A percentile compares a stretch with the other conserved stretches of the same genome.
Conservation (phyloP, 2,329 filamentous ascomycete species). For the Remersonia thermophila region DNA sequence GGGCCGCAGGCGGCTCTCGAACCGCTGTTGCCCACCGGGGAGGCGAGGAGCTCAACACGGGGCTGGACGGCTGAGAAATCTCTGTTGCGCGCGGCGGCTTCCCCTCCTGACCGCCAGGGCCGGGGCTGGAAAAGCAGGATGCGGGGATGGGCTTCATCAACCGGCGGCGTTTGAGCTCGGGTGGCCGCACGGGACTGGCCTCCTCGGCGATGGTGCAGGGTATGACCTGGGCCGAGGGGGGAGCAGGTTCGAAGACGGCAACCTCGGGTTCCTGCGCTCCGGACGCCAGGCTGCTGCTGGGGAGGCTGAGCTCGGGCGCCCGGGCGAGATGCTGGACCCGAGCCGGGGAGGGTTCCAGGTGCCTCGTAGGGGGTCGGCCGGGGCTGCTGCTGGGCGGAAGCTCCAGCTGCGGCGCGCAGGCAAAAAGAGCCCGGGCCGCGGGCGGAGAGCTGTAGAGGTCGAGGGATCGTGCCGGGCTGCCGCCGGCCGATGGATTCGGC, state of each 20-base stretch:
- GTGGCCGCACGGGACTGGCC: conserved; percentile 1
- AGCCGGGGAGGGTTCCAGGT: too few relatives aligned
- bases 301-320: conserved; percentile 1
- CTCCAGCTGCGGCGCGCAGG: neutral
- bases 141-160: conserved; percentile 8
- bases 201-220: conserved; percentile 12
- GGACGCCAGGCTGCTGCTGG: conserved; percentile 12
- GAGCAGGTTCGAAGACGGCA: conserved; percentile 12
- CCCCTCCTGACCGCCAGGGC: too few relatives aligned
- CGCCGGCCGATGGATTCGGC: too few relatives aligned
- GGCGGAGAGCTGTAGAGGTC: too few relatives aligned
- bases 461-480: too few relatives aligned
- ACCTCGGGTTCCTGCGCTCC: conserved; percentile 2
- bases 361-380: neutral
- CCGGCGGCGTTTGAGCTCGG: conserved; percentile 7
- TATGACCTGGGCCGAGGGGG: conserved; percentile 20
- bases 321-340: neutral
- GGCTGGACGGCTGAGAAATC: too few relatives aligned
- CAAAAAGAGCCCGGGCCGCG: too few relatives aligned
- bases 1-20: too few relatives aligned
- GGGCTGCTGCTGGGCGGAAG: neutral
- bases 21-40: too few relatives aligned
- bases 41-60: too few relatives aligned
- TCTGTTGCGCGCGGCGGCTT: too few relatives aligned
- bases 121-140: too few relatives aligned